Evolutionary conservation across 345 rosid species (phyloP), one percentile per base, ranked within the genome.

Genomic region (Limnanthes douglasii): DNA sequence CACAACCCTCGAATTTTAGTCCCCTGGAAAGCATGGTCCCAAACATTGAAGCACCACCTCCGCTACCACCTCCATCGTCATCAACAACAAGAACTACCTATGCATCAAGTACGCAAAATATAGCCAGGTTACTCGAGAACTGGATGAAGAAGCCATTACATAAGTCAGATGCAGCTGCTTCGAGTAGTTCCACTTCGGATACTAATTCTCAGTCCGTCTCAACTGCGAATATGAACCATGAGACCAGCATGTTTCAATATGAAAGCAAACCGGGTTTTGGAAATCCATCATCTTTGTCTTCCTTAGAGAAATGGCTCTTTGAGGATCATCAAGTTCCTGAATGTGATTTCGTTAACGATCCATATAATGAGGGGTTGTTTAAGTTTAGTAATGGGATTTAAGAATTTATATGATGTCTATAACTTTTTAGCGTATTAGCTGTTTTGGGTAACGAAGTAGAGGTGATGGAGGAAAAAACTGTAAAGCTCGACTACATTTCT

Each of bases 271-370:
- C 61, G 21, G 49, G 49, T 39, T 46, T 55, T 18, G 62, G 46
- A 34, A 24, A 37, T 8, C 62, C 62, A 29, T 65, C 57, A 24
- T 70, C 82, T 6, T 62, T 77, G 28, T 48, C 54, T 11, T 31
- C 70, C 49, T 64, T 77, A 11, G 88, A 77, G 71, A 77, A 70
- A 45, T 77, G 88, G 88, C 71, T 73, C 11, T 60, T 70, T 50
- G 88, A 77, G 31, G 88, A 77, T 39, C 75, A 66, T n/a, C n/a
- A n/a, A n/a, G n/a, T n/a, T n/a, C n/a, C n/a, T n/a, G n/a, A n/a
- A n/a, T n/a, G n/a, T n/a, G n/a, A n/a, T n/a, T n/a, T n/a, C n/a
- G n/a, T n/a, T n/a, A n/a, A n/a, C n/a, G n/a, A n/a, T n/a, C n/a
- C n/a, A n/a, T n/a, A n/a, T n/a, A n/a, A n/a, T n/a, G n/a, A n/a